phyloP scores from a whole-genome alignment of 2,329 filamentous ascomycete species.

The Cucurbitaria berberidis region DNA sequence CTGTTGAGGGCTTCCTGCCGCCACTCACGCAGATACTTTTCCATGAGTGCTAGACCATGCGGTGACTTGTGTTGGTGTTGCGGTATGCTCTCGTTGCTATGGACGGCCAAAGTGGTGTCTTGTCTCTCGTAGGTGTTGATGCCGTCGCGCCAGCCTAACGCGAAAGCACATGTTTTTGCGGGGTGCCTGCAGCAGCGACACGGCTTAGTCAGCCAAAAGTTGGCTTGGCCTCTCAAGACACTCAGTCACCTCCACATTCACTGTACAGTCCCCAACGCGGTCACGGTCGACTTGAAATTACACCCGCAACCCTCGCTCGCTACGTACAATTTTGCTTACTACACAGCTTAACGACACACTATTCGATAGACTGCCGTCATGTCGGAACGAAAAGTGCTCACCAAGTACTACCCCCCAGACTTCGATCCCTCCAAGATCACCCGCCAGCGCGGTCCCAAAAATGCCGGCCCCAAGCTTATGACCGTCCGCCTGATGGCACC shows the following conservation, averaged over 20 bases:
- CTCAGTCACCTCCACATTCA: not conserved
- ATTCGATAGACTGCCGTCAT: conserved; percentile 56
- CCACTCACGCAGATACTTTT: conserved; percentile 92
- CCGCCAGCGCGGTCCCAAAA: conserved; percentile 71
- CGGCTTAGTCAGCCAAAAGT: conserved; percentile 24
- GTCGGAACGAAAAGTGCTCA: conserved; percentile 85
- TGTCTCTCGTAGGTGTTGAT: conserved; percentile 2
- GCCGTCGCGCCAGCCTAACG: conserved; percentile 22
- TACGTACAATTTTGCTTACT: too few species aligned
- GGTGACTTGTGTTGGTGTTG: not conserved
- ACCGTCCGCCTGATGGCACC: conserved; percentile 91
- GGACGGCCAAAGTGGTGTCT: not conserved
- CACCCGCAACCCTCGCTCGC: not conserved
- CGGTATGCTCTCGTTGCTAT: not conserved
- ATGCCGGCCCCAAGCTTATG: conserved; percentile 78
- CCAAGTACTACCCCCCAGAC: conserved; percentile 72
- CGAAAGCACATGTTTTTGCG: conserved; percentile 26
- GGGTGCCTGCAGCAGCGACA: conserved; percentile 15
- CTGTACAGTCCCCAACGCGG: not conserved
- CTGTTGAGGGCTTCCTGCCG: conserved; percentile 94
- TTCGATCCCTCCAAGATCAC: conserved; percentile 86
- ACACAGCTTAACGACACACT: too few species aligned
- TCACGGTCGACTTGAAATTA: not conserved
- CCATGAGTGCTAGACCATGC: conserved; percentile 64
- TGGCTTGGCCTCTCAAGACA: conserved; percentile 3